Percentiles rank a stretch among this genome's conserved stretches.
Evolutionary conservation across 2,329 filamentous ascomycete genomes (phyloP).

Genomic region (Microdochium paspali): DNA sequence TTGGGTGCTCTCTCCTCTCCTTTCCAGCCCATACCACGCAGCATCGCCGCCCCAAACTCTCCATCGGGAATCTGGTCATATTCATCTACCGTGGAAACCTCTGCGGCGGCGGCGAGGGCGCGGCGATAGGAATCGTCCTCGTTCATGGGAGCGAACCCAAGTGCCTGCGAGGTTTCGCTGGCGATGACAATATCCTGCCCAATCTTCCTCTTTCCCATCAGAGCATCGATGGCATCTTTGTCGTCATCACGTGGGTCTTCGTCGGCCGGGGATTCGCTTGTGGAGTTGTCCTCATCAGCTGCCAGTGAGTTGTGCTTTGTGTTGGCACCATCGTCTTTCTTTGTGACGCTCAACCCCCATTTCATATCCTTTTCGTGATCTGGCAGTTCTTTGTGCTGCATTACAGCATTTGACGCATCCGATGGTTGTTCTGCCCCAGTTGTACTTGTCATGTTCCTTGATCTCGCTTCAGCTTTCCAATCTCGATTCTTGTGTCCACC

Average conservation of each 20-base stretch:
- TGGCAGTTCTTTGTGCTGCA: conserved; percentile 13
- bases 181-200: conserved; percentile 42
- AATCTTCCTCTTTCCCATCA: conserved; percentile 47
- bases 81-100: conserved; percentile 67
- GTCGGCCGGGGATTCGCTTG: conserved; percentile 6
- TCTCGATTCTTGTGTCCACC: conserved; percentile 20
- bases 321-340: conserved; percentile 10
- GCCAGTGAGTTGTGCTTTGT: conserved; percentile 3
- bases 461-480: conserved; percentile 20
- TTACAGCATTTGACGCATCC: neutral
- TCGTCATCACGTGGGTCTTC: conserved; percentile 21
- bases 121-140: conserved; percentile 61
- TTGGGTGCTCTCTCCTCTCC: conserved; percentile 44
- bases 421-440: neutral
- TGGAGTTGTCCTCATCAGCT: conserved; percentile 6
- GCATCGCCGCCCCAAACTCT: conserved; percentile 82
- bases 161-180: conserved; percentile 7
- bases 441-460: conserved; percentile 4
- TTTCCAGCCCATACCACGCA: conserved; percentile 96
- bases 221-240: conserved; percentile 54
- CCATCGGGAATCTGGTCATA: conserved; percentile 88
- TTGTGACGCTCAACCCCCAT: conserved; percentile 25
- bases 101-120: conserved; percentile 64
- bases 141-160: conserved; percentile 24
- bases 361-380: conserved; percentile 25